Base-by-base conservation (phyloP, 1,284 basidiomycete species). In the Lignosus rhinocerotis region DNA sequence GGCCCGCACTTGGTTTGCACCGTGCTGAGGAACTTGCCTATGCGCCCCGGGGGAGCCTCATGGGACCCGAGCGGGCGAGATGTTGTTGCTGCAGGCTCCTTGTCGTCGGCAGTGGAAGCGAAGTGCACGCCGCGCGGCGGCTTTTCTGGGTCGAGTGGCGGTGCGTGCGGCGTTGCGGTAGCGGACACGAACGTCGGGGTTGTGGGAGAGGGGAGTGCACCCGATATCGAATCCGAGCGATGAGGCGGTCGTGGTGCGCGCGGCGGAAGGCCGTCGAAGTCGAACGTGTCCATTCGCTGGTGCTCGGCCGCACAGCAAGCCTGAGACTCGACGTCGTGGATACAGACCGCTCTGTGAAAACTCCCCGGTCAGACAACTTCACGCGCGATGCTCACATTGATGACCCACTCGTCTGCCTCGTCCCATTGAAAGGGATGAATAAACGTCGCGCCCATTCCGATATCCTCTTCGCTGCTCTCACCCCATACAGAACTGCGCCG, bases 261-360 rank as follows among this genome's bases (percentile, higher is more conserved):
- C 4, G 61, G 63, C 17, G 76, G 76, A 12, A 88, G 76, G 10
- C 80, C 77, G 61, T 86, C 83, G 55, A 88, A 87, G 67, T 87
- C 82, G 67, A 87, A 88, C 8, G 75, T 62, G 17, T 76, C 75
- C 4, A 82, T 69, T 8, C 71, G 71, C 62, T 83, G 82, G 43
- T 74, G 74, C 45, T 70, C 66, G 19, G 62, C 63, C n/a, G 65
- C 56, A 19, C 57, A 55, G 11, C 56, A 59, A 0, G 56, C 53
- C 44, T 65, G 62, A 0, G 67, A 67, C 55, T 70, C 69, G 30
- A 67, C 43, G 49, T 68, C 64, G 17, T 63, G 60, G 12, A 50
- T 11, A 33, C 60, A 62, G 12, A 53, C 39, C 10, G 45, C 41
- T 32, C 58, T 48, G 19, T 10, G 4, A 39, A 11, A 25, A 31